phyloP scores from a whole-genome alignment of 352 stramenopile genomes.

The Pythium phragmiticola region DNA sequence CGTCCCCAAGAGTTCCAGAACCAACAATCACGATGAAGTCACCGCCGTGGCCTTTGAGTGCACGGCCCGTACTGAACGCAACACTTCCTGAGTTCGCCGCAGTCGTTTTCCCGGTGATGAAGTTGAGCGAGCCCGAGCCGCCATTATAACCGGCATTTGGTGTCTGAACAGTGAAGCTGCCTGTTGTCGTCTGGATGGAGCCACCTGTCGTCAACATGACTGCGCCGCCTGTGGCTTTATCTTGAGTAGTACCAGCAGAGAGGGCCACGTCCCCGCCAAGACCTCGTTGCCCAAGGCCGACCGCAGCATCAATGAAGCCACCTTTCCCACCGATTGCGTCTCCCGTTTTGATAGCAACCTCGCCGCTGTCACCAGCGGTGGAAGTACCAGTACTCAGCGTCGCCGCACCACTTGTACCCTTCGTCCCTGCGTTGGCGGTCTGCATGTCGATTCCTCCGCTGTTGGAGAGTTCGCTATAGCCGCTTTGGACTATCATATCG shows the following conservation, averaged over 20 bases:
- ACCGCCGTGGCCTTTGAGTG: constrained; percentile 43
- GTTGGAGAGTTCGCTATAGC: constrained; percentile 49
- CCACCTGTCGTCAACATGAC: constrained; percentile 55
- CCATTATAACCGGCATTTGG: constrained; percentile 47
- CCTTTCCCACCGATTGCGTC: constrained; percentile 50
- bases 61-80: constrained; percentile 32
- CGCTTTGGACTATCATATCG: constrained; percentile 44
- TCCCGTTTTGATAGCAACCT: constrained; percentile 57
- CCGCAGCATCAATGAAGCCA: constrained; percentile 53
- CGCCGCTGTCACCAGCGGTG: constrained; percentile 58
- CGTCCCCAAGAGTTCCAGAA: constrained; percentile 33
- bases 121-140: constrained; percentile 46
- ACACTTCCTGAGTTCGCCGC: constrained; percentile 35
- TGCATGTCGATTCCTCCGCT: constrained; percentile 53
- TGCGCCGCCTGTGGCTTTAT: constrained; percentile 53
- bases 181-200: constrained; percentile 56
- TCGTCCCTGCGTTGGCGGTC: constrained; percentile 56
- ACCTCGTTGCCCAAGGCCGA: constrained; percentile 52
- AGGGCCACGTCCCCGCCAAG: constrained; percentile 58
- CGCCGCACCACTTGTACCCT: constrained; percentile 51
- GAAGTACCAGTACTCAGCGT: constrained; percentile 56
- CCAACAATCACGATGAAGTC: constrained; percentile 39
- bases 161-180: constrained; percentile 57
- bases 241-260: constrained; percentile 63
- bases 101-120: constrained; percentile 40